phyloP scores from a whole-genome alignment of 225 moss, liverwort and hornwort species.

The Sphagnum contortum region DNA sequence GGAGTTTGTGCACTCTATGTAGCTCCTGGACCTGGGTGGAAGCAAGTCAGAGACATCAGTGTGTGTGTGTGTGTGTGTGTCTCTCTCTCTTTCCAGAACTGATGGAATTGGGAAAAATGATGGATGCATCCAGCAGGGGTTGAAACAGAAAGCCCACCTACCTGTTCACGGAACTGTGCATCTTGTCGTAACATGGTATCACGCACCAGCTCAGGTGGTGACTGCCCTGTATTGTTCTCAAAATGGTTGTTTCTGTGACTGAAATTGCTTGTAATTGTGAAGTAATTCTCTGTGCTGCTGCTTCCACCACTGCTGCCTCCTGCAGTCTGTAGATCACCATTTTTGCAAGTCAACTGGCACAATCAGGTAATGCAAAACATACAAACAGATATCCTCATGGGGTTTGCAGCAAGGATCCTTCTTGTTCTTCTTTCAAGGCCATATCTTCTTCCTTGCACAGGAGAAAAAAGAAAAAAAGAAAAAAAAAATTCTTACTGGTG shows the following conservation, averaged over 20 bases:
- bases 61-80: background rate
- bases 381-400: slow-evolving; percentile 5
- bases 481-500: too few relatives aligned
- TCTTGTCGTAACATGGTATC: slow-evolving; percentile 4
- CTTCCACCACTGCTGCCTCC: background rate
- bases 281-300: background rate
- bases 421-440: background rate
- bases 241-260: background rate
- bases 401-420: background rate
- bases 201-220: slow-evolving; percentile 6
- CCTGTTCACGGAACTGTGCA: slow-evolving; percentile 8
- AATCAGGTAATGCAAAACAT: background rate
- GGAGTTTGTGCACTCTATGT: slow-evolving; percentile 47
- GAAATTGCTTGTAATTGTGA: slow-evolving; percentile 1
- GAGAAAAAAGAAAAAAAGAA: too few relatives aligned
- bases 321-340: background rate
- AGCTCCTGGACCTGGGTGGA: slow-evolving; percentile 38
- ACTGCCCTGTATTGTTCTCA: slow-evolving; percentile 9
- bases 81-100: too few relatives aligned
- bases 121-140: too few relatives aligned
- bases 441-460: slow-evolving; percentile 1
- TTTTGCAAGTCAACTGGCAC: background rate
- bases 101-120: too few relatives aligned
- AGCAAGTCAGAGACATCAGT: background rate
- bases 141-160: background rate